These are phyloP conservation scores for Coprinellus micaceus DNA, from an alignment of 768 basidiomycete species.

Conservation along the genomic window DNA sequence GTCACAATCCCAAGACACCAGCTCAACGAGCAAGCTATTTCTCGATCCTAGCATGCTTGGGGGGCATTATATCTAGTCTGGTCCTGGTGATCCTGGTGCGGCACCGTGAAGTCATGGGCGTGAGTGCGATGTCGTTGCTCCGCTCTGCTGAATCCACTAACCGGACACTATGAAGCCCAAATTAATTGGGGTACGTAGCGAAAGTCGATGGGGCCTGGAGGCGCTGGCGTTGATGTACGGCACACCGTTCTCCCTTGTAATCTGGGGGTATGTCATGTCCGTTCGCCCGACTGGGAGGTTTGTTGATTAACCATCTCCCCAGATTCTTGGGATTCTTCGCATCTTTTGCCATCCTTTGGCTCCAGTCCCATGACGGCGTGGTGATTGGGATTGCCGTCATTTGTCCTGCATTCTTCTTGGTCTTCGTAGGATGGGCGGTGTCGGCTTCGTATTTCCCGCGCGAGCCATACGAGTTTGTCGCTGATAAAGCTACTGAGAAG, in stretches of 20 bases:
- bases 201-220: conserved; percentile 7
- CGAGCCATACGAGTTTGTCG: conserved; percentile 10
- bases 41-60: conserved; percentile 12
- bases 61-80: conserved; percentile 11
- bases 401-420: conserved; percentile 10
- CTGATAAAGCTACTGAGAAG: conserved; percentile 9
- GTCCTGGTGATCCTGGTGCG: conserved; percentile 5
- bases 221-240: conserved; percentile 13
- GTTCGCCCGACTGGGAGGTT: not conserved
- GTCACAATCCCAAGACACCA: not conserved
- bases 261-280: conserved; percentile 10
- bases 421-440: conserved; percentile 19
- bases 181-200: not conserved
- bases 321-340: conserved; percentile 23
- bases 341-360: conserved; percentile 22
- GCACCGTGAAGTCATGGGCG: conserved; percentile 7
- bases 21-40: conserved; percentile 14
- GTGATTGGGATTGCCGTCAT: conserved; percentile 15
- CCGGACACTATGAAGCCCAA: conserved; percentile 4
- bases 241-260: conserved; percentile 9
- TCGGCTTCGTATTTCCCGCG: conserved; percentile 15
- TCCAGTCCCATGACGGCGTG: conserved; percentile 10
- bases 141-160: not conserved
- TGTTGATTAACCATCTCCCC: not conserved
- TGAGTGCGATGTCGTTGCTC: conserved; percentile 23